Base-by-base conservation (phyloP, 495 filamentous ascomycete species). In the Pyrenopolyporus hunteri region DNA sequence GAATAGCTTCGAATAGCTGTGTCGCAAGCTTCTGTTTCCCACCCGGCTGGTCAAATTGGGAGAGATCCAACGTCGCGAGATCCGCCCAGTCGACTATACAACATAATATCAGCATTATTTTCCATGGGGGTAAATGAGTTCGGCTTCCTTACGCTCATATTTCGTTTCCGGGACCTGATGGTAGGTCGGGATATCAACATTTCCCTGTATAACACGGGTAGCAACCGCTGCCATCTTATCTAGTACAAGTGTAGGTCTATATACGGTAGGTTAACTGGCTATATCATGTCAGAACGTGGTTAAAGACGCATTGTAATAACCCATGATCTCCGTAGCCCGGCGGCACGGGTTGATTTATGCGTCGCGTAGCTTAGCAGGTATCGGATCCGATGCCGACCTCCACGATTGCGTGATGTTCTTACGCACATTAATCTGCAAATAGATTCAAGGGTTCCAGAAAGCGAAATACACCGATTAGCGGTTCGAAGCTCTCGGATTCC, bases 1-100 rank as follows among this genome's bases (percentile, higher is more conserved):
- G 76, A 4, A 85, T 80, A 1, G 84, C 84, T 49, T 87, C 79
- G 6, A 82, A 76, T 2, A 87, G 73, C 53, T 83, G 81, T 28
- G 78, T 70, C 0, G 82, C 83, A 4, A 87, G 75, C 16, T 74
- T 66, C 56, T 85, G 66, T 64, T 84, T 85, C 5, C 82, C 83
- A 19, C 78, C 82, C 0, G 78, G 79, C 31, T 79, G 63, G 23
- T 81, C 76, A 62, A 80, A 85, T n/a, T 74, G 72, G 17, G 74
- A 75, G 1, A 87, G 75, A 52, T 87, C 83, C 9, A 87, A 70
- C 2, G 80, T 85, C 17, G 78, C 73, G 3, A 87, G 75, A 23
- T 87, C 83, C 9, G 83, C 82, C 82, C 82, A 85, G 44, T 78
- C 73, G 42, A 83, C 74, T 81, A 33, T 20, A 23, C 20, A 23